Base-by-base conservation (phyloP, 2,329 filamentous ascomycete genomes). In the Pestalotiopsis sp. region DNA sequence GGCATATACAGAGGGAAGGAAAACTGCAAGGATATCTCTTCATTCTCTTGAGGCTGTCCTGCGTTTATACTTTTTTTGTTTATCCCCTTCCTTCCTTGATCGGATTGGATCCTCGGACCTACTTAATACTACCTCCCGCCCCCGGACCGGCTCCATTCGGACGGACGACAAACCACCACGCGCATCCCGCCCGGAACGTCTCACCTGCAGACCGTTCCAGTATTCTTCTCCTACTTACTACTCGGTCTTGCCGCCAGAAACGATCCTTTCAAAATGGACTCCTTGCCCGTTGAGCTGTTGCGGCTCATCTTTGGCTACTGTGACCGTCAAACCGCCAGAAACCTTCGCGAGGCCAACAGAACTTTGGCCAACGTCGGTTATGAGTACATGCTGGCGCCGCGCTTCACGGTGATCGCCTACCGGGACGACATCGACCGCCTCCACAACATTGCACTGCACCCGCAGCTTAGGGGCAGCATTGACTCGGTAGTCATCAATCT, bases 401-500 rank as follows among this genome's bases (percentile, higher is more conserved):
- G 76, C 66, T 85, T 87, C 73, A 78, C 76, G 27, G 79, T 80
- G 20, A 75, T 85, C 60, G 80, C 80, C 64, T 85, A 83, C 80
- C 80, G 81, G 66, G 78, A 83, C 72, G 84, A 86, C 71, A 79
- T 84, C 57, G 76, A 78, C 59, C 80, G 83, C 17, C 78, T 87
- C 23, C 78, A 82, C 68, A 77, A 76, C 63, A 83, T 87, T 68
- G 82, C 84, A 17, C 74, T 75, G 66, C 79, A 84, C 70, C 78
- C 81, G 52, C 81, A 80, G 5, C 80, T 85, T 39, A 80, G 81
- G 64, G 74, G 74, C 58, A 79, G 77, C 68, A 82, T 87, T 74
- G 77, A 78, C 36, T 79, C 81, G 23, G 74, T 86, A 69, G 82
- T 80, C 68, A 80, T 86, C 73, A 84, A 84, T 73, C 79, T 86